Conservation (phyloP, 163 green algal genomes). For the Volvox carteri region DNA sequence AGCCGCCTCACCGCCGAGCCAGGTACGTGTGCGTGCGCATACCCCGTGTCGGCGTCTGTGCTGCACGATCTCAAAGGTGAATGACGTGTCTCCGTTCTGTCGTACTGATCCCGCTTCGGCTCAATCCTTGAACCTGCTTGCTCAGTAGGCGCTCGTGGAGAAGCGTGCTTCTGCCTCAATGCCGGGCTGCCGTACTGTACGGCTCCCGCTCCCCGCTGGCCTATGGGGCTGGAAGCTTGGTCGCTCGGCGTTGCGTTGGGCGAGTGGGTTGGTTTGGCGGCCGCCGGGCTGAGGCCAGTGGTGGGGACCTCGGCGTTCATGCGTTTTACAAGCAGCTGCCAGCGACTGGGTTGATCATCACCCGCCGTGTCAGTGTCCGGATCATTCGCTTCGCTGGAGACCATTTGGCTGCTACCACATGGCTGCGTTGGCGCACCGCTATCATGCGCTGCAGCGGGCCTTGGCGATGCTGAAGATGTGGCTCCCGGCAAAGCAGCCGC, state of each 20-base stretch:
- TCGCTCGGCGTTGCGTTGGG: background rate
- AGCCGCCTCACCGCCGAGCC: background rate
- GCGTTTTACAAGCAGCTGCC: constrained; percentile 17
- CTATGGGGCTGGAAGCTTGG: background rate
- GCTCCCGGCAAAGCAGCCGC: too few species aligned
- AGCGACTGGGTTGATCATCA: constrained; percentile 35
- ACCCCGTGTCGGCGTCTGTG: background rate
- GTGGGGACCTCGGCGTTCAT: background rate
- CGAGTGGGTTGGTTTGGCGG: background rate
- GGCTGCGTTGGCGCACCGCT: background rate
- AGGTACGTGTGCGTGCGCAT: background rate
- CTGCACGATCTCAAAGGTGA: background rate
- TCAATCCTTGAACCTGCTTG: too few species aligned
- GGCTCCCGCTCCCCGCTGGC: background rate
- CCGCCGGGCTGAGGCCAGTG: constrained; percentile 8
- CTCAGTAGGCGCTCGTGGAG: too few species aligned
- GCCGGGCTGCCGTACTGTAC: background rate
- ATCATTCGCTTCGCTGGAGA: background rate
- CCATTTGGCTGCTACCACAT: background rate
- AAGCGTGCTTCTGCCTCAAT: background rate
- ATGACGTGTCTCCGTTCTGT: background rate
- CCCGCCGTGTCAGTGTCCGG: background rate
- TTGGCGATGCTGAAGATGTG: too few species aligned
- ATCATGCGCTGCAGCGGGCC: background rate
- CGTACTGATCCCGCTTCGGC: background rate